Evolutionary conservation across 352 stramenopile species (phyloP).

Genomic region (Phytopythium sindhum): DNA sequence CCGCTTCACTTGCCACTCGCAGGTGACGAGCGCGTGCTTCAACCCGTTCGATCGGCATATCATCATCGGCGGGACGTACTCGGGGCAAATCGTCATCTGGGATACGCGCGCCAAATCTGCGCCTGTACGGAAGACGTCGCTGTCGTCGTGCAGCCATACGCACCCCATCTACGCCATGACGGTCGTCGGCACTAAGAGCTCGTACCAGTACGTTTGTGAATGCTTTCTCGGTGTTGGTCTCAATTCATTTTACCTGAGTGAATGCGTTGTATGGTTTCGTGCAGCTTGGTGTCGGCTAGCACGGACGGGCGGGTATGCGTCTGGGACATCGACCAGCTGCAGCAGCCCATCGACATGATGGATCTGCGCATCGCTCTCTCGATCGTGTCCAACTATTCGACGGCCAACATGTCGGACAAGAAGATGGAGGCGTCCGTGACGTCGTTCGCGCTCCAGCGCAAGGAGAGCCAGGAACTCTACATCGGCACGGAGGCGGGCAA

Average conservation of each 20-base stretch:
- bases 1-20: slow-evolving; percentile 84
- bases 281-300: slow-evolving; percentile 81
- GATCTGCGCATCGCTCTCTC: slow-evolving; percentile 79
- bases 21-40: slow-evolving; percentile 84
- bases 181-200: slow-evolving; percentile 77
- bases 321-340: slow-evolving; percentile 83
- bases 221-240: not conserved
- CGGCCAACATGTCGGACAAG: slow-evolving; percentile 65
- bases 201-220: slow-evolving; percentile 61
- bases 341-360: slow-evolving; percentile 81
- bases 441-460: slow-evolving; percentile 75
- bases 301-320: slow-evolving; percentile 84
- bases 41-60: slow-evolving; percentile 85
- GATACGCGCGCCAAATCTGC: slow-evolving; percentile 79
- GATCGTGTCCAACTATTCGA: slow-evolving; percentile 73
- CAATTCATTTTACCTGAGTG: not conserved
- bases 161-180: slow-evolving; percentile 87
- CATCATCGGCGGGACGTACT: slow-evolving; percentile 84
- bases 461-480: slow-evolving; percentile 81
- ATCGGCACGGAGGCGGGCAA: slow-evolving; percentile 84
- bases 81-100: slow-evolving; percentile 85
- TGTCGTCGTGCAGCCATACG: slow-evolving; percentile 79
- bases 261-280: slow-evolving; percentile 3
- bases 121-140: slow-evolving; percentile 80
- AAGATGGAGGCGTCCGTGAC: slow-evolving; percentile 87